phyloP scores from a whole-genome alignment of 208 protist genomes.

The Tetramitus jugosus region DNA sequence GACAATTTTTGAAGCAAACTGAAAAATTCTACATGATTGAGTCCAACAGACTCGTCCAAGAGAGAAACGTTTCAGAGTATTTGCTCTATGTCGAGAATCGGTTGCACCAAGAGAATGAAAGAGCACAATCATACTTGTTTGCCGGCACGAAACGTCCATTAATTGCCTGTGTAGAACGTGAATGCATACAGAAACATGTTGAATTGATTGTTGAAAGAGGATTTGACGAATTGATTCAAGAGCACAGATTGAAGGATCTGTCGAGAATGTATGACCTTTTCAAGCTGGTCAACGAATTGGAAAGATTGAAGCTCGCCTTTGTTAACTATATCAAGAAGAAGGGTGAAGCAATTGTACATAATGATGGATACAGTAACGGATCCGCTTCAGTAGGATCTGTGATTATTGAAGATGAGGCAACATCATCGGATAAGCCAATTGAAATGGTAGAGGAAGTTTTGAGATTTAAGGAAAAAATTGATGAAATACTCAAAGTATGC shows the following conservation, averaged over 20 bases:
- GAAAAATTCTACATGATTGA: not conserved
- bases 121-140: conserved; percentile 50
- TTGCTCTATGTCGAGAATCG: conserved; percentile 38
- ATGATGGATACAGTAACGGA: conserved; percentile 30
- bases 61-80: conserved; percentile 32
- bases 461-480: conserved; percentile 57
- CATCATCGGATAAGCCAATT: too few species aligned
- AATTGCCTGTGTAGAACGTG: conserved; percentile 44
- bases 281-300: not conserved
- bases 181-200: conserved; percentile 48
- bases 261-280: conserved; percentile 11
- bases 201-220: not conserved
- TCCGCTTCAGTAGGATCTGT: conserved; percentile 36
- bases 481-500: conserved; percentile 43
- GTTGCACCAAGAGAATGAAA: conserved; percentile 49
- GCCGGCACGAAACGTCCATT: conserved; percentile 42
- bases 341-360: not conserved
- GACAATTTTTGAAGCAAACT: conserved; percentile 9
- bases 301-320: not conserved
- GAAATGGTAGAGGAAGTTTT: conserved; percentile 63
- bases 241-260: not conserved
- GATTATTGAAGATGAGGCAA: conserved; percentile 45
- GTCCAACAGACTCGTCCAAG: not conserved
- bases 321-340: not conserved
- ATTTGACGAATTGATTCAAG: not conserved